Evolutionary conservation across 106 monocot species (phyloP), one percentile per base, ranked within the genome.

Genomic region (Acorus gramineus): DNA sequence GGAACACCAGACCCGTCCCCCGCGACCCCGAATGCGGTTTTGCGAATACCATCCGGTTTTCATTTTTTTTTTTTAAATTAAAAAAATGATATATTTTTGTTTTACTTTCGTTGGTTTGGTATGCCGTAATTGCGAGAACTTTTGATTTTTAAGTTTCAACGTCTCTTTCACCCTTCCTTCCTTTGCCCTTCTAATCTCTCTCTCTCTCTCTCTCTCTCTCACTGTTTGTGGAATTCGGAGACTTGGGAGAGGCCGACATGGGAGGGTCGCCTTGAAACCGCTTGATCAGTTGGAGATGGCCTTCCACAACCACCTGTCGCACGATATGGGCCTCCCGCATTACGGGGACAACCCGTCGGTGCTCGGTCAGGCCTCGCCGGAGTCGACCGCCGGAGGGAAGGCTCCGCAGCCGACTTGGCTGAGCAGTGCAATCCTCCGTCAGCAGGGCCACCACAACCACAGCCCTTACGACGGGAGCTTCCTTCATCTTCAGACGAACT

Each of bases 361-460:
- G 63, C 52, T 61, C 44, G 50, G 62, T 61, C 13, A 8, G 53
- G 6, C 46, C 7, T 62, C 46, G 47, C 8, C 50, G 9, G 12
- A 5, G 65, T 44, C 47, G 47, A 43, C 46, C 4, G 61, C 75
- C 61, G 46, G 52, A 5, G 64, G 47, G 10, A 59, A 52, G 44
- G 61, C 4, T 57, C 57, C 7, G 46, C 58, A 0, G 2, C 89
- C 89, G 43, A 74, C 90, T 56, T 91, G 90, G 90, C 80, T 89
- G 28, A 84, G 61, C 71, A 80, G 74, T 68, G 82, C 86, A 44
- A 84, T 80, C 28, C 85, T 85, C 59, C 77, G 79, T 57, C 82
- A 86, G 67, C 79, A 79, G 60, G 49, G 53, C 55, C 69, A 14
- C 11, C 28, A 74, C 66, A 66, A 56, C 4, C 74, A 80, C 62